These are phyloP conservation scores for Fraxinus excelsior DNA, from an alignment of 257 asterid species.

Conservation along the genomic window DNA sequence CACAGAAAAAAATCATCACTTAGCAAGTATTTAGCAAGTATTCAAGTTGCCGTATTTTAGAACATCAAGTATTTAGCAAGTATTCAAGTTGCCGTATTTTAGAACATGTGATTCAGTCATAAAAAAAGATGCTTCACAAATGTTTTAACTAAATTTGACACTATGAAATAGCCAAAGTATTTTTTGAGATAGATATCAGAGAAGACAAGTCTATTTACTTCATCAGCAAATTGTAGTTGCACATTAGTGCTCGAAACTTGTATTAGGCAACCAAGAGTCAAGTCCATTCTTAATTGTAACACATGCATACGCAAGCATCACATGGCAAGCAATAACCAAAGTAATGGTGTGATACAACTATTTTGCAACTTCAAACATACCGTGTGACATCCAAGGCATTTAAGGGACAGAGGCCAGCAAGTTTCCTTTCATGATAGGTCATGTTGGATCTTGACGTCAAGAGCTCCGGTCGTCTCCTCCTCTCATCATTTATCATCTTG, in stretches of 20 bases:
- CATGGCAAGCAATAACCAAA: neutral
- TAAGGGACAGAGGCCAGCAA: conserved; percentile 84
- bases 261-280: neutral
- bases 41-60: neutral
- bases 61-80: no score
- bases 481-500: conserved; percentile 68
- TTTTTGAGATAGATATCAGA: neutral
- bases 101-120: no score
- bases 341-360: neutral
- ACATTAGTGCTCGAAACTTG: neutral
- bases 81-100: neutral
- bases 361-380: conserved; percentile 21
- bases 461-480: conserved; percentile 66
- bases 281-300: neutral
- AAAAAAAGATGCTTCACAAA: no score
- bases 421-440: conserved; percentile 79
- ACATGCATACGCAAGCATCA: neutral
- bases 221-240: neutral
- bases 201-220: neutral
- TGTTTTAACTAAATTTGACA: no score
- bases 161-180: no score
- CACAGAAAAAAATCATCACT: neutral
- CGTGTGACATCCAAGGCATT: conserved; percentile 78
- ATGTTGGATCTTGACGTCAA: conserved; percentile 84
- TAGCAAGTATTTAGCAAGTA: conserved; percentile 2